Evolutionary conservation across 164 flowering plant genomes (phyloP), one percentile per base, ranked within the genome.

Genomic region (Pachysandra terminalis): DNA sequence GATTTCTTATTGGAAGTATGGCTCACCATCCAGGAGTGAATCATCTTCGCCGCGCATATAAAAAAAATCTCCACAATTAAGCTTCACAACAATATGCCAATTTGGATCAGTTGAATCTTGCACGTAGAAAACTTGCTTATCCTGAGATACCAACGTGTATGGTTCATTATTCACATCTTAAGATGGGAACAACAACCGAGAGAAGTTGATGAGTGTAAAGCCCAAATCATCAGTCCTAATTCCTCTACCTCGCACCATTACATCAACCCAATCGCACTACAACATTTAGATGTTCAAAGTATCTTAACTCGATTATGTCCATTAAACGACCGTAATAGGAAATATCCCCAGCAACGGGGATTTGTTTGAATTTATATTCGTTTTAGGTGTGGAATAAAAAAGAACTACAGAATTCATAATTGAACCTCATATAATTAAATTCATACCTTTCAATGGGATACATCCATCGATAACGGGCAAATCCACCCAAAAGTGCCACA

Each of bases 391-490:
- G n/a, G n/a, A n/a, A n/a, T n/a, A n/a, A n/a, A n/a, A n/a, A n/a
- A n/a, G n/a, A n/a, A n/a, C n/a, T n/a, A n/a, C n/a, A n/a, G n/a
- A n/a, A n/a, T n/a, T n/a, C n/a, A n/a, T n/a, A n/a, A n/a, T n/a
- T n/a, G n/a, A n/a, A n/a, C n/a, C n/a, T n/a, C 37, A 32, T 5
- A 45, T 45, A 45, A 45, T 12, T 5, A 1, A 45, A 10, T 5
- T 3, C 59, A 23, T 7, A 64, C 66, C 75, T 59, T 23, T 76
- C 71, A 12, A 69, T 59, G 13, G 71, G 77, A 65, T 80, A 80
- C 79, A 80, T 80, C 82, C 74, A 77, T 1, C 70, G 55, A 52
- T 68, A 74, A 3, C 55, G 66, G 0, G 71, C 74, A 1, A 71
- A 69, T 3, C 75, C 78, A 22, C 15, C 73, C 0, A 72, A 0